A percentile compares a stretch with the other conserved stretches of the same genome.
These are phyloP conservation scores for Spergularia bocconei DNA, from an alignment of 148 eudicot genomes.

Conservation along the genomic window DNA sequence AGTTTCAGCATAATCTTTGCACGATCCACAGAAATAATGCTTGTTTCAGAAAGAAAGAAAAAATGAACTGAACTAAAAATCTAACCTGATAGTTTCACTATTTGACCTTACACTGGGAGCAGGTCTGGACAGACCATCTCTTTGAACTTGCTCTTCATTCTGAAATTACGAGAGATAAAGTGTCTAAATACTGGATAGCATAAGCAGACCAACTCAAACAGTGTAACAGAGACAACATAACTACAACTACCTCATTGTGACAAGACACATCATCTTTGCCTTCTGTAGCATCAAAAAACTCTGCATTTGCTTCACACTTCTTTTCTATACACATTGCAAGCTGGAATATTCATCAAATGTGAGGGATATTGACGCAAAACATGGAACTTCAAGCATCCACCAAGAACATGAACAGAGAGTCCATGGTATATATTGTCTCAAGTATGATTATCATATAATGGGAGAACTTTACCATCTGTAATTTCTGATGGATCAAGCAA, in stretches of 20 bases:
- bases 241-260: conserved; percentile 35
- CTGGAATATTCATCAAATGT: conserved; percentile 31
- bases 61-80: conserved; percentile 16
- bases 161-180: conserved; percentile 31
- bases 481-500: conserved; percentile 87
- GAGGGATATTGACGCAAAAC: neutral
- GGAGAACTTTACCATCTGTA: conserved; percentile 72
- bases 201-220: neutral
- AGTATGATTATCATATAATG: conserved; percentile 3
- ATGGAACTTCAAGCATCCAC: neutral
- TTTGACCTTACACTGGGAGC: conserved; percentile 18
- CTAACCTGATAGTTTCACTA: conserved; percentile 58
- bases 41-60: neutral
- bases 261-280: conserved; percentile 36
- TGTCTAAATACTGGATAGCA: conserved; percentile 5
- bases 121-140: conserved; percentile 24
- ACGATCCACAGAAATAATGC: conserved; percentile 1
- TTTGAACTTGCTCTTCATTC: conserved; percentile 32
- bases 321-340: conserved; percentile 86
- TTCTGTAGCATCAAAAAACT: conserved; percentile 41
- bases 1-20: neutral
- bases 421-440: neutral
- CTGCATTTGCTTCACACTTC: conserved; percentile 50
- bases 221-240: conserved; percentile 4
- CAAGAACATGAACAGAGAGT: conserved; percentile 7